These are phyloP conservation scores for Tuber umbilicatum DNA, from an alignment of 495 filamentous ascomycete species.

Conservation along the genomic window DNA sequence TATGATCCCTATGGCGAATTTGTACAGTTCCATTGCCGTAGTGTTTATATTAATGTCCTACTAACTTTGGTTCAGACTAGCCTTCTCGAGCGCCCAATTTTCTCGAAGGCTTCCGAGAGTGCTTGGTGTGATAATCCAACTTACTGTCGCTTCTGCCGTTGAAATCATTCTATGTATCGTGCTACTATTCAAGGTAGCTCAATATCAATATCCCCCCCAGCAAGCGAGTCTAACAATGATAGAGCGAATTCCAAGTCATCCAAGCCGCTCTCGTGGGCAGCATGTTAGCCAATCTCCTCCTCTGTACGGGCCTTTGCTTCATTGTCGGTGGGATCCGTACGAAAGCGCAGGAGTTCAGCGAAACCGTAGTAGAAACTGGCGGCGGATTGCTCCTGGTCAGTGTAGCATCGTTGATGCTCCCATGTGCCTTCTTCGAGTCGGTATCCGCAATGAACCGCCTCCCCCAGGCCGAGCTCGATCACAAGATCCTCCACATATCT, in stretches of 20 bases:
- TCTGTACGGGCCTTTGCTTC: slow-evolving; percentile 73
- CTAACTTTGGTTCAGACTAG: neutral
- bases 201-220: slow-evolving; percentile 24
- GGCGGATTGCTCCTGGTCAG: slow-evolving; percentile 58
- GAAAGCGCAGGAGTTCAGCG: slow-evolving; percentile 62
- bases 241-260: slow-evolving; percentile 52
- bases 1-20: slow-evolving; percentile 83
- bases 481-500: slow-evolving; percentile 59
- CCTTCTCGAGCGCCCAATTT: neutral
- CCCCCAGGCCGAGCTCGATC: slow-evolving; percentile 44
- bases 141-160: slow-evolving; percentile 66
- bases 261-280: slow-evolving; percentile 76
- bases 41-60: slow-evolving; percentile 57
- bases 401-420: slow-evolving; percentile 73
- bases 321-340: slow-evolving; percentile 64
- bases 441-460: slow-evolving; percentile 46
- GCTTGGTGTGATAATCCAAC: slow-evolving; percentile 69
- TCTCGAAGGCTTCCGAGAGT: slow-evolving; percentile 49
- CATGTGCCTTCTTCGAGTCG: slow-evolving; percentile 66
- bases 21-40: slow-evolving; percentile 80
- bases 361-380: slow-evolving; percentile 72
- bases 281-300: slow-evolving; percentile 68
- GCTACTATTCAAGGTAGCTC: slow-evolving; percentile 47
- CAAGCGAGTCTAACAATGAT: neutral
- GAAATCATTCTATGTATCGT: slow-evolving; percentile 82